Evolutionary conservation across 1,139 yeast genomes (phyloP).

Genomic region (Taphrina populina): DNA sequence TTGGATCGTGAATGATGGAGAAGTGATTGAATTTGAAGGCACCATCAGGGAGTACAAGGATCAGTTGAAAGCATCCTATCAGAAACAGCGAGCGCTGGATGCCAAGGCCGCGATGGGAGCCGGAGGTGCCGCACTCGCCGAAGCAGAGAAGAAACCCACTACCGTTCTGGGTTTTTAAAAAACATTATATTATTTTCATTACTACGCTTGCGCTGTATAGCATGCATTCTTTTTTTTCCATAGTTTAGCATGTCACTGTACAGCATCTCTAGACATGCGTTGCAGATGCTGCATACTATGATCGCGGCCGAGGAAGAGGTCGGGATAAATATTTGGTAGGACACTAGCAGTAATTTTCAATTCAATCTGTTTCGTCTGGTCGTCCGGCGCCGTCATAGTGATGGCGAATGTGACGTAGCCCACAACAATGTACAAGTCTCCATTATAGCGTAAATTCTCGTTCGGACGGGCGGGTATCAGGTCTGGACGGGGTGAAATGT

Average conservation of each 20-base stretch:
- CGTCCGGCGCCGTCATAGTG: conserved; percentile 4
- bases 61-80: conserved; percentile 32
- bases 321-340: conserved; percentile 11
- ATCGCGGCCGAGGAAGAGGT: conserved; percentile 11
- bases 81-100: conserved; percentile 27
- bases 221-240: not conserved
- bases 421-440: not conserved
- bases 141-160: conserved; percentile 18
- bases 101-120: conserved; percentile 23
- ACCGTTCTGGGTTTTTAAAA: conserved; percentile 14
- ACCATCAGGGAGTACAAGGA: conserved; percentile 37
- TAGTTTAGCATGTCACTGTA: conserved; percentile 7
- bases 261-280: no score
- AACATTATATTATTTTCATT: not conserved
- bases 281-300: no score
- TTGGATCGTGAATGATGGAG: conserved; percentile 35
- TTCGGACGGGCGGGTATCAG: conserved; percentile 6
- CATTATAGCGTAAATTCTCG: conserved; percentile 7
- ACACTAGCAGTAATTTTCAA: conserved; percentile 9
- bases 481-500: conserved; percentile 6
- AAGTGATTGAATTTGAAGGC: conserved; percentile 35
- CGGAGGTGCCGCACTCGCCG: conserved; percentile 20
- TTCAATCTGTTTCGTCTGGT: conserved; percentile 7
- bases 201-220: not conserved
- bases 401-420: conserved; percentile 14